These are phyloP conservation scores for Wickerhamiella azymoides DNA, from an alignment of 805 yeast genomes.

Conservation along the genomic window DNA sequence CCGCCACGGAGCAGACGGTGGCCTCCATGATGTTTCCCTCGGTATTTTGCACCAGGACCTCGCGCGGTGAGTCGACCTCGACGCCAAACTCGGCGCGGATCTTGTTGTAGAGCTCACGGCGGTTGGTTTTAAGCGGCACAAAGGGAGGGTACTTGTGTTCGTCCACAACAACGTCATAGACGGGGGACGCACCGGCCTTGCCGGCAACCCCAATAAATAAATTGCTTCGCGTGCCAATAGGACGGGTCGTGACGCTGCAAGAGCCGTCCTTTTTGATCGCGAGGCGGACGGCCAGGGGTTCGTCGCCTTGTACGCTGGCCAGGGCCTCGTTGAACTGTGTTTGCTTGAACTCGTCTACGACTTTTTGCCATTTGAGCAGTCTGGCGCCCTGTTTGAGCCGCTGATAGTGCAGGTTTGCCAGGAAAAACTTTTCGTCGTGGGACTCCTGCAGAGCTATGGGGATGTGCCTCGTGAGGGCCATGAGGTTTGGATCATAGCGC, in stretches of 20 bases:
- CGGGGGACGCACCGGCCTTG: conserved; percentile 17
- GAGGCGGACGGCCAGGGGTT: conserved; percentile 29
- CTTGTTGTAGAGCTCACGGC: conserved; percentile 44
- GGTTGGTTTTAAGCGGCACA: conserved; percentile 66
- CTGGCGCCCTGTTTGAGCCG: conserved; percentile 41
- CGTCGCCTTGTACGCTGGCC: conserved; percentile 4
- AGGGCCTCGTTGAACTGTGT: conserved; percentile 32
- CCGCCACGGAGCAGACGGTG: conserved; percentile 66
- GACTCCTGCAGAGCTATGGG: conserved; percentile 20
- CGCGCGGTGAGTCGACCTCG: conserved; percentile 25
- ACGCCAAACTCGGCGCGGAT: conserved; percentile 38
- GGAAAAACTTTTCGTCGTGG: conserved; percentile 35
- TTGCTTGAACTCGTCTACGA: conserved; percentile 29
- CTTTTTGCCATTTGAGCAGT: conserved; percentile 36
- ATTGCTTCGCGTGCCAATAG: conserved; percentile 21
- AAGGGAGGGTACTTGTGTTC: conserved; percentile 32
- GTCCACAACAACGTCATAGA: conserved; percentile 56
- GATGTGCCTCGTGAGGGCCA: conserved; percentile 19
- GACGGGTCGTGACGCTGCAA: conserved; percentile 28
- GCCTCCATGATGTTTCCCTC: conserved; percentile 62
- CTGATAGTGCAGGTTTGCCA: conserved; percentile 49
- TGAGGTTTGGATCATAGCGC: conserved; percentile 55
- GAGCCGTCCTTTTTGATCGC: conserved; percentile 28
- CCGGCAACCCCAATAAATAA: conserved; percentile 21
- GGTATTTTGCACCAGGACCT: conserved; percentile 57